Base-by-base conservation (phyloP, 2,329 filamentous ascomycete genomes). In the Scytalidium sp. region DNA sequence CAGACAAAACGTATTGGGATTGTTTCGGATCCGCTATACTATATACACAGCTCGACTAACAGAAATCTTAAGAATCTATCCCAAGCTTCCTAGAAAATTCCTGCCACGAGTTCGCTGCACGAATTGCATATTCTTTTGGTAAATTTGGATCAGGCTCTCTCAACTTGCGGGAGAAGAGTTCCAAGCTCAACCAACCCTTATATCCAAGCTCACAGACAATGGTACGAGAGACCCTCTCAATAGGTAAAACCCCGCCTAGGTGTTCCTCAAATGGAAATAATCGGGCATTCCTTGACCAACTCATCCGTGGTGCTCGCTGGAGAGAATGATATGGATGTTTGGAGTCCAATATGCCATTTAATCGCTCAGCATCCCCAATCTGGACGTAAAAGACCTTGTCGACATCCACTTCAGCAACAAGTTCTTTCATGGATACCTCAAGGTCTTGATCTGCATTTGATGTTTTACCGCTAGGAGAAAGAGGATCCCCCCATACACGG, bases 401-500 rank as follows among this genome's bases (percentile, higher is more conserved):
- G 2, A 45, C 23, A 2, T 22, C 22, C 27, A 22, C 27, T n/a
- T 45, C 23, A 9, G 3, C 32, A 22, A 45, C 32, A 20, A 45
- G 32, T 19, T 25, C 32, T 29, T 45, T 25, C 17, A 45, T 22
- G 32, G 22, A 27, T 25, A 45, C 32, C 19, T 29, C 17, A 7
- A 45, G 21, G 9, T 22, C 43, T 27, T 22, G 22, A 9, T 45
- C 43, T 6, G 22, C 43, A 17, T 25, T 25, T 17, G 43, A 25
- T 6, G 55, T 39, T 17, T 52, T 62, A 2, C 61, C 61, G 20
- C 53, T 50, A 7, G 69, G 55, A 0, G 74, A 66, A 0, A 80
- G 67, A 0, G 87, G 88, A 59, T 92, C 87, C 0, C 85, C 88
- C 57, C 81, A 92, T 52, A 89, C 79, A 5, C 83, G 71, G 0